Evolutionary conservation across 1,284 basidiomycete genomes (phyloP), one percentile per base, ranked within the genome.

Genomic region (Austroboletus novae-zelandiae): DNA sequence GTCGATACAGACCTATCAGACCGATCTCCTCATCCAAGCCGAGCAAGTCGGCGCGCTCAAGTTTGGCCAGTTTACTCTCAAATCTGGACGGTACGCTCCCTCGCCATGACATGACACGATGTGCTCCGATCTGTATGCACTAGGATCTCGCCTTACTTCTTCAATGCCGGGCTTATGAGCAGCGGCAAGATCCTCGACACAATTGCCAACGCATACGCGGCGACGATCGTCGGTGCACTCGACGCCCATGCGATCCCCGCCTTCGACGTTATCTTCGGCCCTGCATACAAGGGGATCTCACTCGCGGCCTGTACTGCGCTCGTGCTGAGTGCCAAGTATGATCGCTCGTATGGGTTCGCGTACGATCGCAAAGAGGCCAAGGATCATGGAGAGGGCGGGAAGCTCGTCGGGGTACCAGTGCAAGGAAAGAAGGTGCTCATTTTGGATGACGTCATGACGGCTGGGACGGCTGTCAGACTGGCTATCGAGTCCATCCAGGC

Each of bases 211-310:
- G 93, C 95, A 14, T 98, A 97, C 62, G 93, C 96, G 5, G 71
- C 84, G 2, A 90, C 89, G n/a, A 86, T 94, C 62, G 25, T 71
- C 11, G 55, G 68, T 14, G 74, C 75, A 0, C 72, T 80, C 47
- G 66, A 76, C 27, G 60, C 75, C 10, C 57, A 68, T 5, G 56
- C 77, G 2, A 69, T 89, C 14, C 85, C 86, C 2, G 61, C 77
- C 47, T 97, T 98, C 61, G 94, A 97, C 61, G 82, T 98, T 40
- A 79, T 98, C 29, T 98, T 98, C 64, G 97, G 96, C 0, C 97
- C 96, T 0, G 96, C 97, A 4, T 99, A 99, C 78, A 99, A 99
- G 74, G 96, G 94, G 37, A 99, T 99, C 64, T 85, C 96, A 0
- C 84, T 99, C 43, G 95, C 94, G 0, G 90, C 96, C 0, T 84